These are phyloP conservation scores for Vitis rupestris DNA, from an alignment of 164 flowering plant genomes.

Conservation along the genomic window DNA sequence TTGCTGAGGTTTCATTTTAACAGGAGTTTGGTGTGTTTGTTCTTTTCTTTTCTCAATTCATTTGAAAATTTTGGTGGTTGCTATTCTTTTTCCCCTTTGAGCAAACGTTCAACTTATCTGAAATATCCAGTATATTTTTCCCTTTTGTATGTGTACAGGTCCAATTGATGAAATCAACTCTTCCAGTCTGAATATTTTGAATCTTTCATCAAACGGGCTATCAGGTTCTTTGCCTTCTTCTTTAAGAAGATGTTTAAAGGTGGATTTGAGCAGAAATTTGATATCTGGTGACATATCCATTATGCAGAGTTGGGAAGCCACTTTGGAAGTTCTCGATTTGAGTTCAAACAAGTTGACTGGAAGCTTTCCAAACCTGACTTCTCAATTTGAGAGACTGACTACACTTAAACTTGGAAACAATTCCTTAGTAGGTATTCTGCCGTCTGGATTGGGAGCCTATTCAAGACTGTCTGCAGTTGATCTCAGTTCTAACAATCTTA, in stretches of 20 bases:
- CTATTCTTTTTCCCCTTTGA: no score
- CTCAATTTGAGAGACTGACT: slow-evolving; percentile 48
- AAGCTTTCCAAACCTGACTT: slow-evolving; percentile 58
- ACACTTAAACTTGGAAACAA: slow-evolving; percentile 61
- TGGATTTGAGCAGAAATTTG: slow-evolving; percentile 80
- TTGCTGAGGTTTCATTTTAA: no score
- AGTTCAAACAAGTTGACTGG: slow-evolving; percentile 82
- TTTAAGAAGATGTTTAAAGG: slow-evolving; percentile 38
- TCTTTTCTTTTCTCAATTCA: no score
- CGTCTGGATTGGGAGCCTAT: slow-evolving; percentile 40
- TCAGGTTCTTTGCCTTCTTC: slow-evolving; percentile 66
- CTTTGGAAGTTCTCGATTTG: slow-evolving; percentile 69
- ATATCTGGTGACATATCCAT: slow-evolving; percentile 62
- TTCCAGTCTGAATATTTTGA: slow-evolving; percentile 56
- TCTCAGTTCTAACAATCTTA: slow-evolving; percentile 63
- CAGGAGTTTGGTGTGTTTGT: no score
- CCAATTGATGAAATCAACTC: slow-evolving; percentile 55
- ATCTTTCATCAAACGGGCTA: slow-evolving; percentile 75
- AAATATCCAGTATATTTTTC: not conserved
- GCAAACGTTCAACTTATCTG: not conserved
- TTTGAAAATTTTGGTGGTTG: no score
- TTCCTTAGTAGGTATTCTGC: slow-evolving; percentile 61
- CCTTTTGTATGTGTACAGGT: slow-evolving; percentile 44
- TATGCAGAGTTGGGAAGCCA: slow-evolving; percentile 58
- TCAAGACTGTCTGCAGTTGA: slow-evolving; percentile 54